A percentile compares a stretch with the other conserved stretches of the same genome.
These are phyloP conservation scores for Blastobotrys petasosporus DNA, from an alignment of 1,139 yeast species.

Conservation along the genomic window DNA sequence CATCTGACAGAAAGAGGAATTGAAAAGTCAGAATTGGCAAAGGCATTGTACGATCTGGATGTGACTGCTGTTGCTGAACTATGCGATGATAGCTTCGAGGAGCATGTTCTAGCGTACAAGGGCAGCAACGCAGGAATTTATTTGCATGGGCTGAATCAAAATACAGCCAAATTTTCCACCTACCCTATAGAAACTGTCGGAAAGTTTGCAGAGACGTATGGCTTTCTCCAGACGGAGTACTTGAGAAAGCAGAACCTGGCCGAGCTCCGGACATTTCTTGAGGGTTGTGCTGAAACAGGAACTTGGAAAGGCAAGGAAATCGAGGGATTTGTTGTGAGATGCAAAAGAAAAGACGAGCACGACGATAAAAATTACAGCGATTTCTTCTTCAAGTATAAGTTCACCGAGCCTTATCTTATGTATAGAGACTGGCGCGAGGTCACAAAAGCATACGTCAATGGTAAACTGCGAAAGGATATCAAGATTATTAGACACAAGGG, in stretches of 20 bases:
- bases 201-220: slow-evolving; percentile 61
- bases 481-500: slow-evolving; percentile 48
- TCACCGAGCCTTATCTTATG: slow-evolving; percentile 89
- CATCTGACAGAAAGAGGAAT: slow-evolving; percentile 46
- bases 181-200: slow-evolving; percentile 55
- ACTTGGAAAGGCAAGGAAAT: slow-evolving; percentile 64
- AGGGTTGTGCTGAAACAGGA: slow-evolving; percentile 59
- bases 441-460: slow-evolving; percentile 53
- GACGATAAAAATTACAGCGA: slow-evolving; percentile 31
- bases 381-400: slow-evolving; percentile 86
- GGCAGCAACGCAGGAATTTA: slow-evolving; percentile 71
- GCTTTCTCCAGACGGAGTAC: slow-evolving; percentile 56
- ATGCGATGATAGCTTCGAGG: slow-evolving; percentile 92
- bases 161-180: slow-evolving; percentile 59
- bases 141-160: slow-evolving; percentile 79
- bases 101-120: slow-evolving; percentile 78
- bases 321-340: slow-evolving; percentile 90
- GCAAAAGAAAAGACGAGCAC: slow-evolving; percentile 31
- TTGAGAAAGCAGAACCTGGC: slow-evolving; percentile 38
- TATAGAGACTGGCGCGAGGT: slow-evolving; percentile 89
- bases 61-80: slow-evolving; percentile 87
- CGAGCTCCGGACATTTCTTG: slow-evolving; percentile 47
- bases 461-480: slow-evolving; percentile 42
- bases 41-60: slow-evolving; percentile 44
- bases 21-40: slow-evolving; percentile 49